Evolutionary conservation across 176 grass and related monocot species (phyloP).

Genomic region (Paspalum vaginatum): DNA sequence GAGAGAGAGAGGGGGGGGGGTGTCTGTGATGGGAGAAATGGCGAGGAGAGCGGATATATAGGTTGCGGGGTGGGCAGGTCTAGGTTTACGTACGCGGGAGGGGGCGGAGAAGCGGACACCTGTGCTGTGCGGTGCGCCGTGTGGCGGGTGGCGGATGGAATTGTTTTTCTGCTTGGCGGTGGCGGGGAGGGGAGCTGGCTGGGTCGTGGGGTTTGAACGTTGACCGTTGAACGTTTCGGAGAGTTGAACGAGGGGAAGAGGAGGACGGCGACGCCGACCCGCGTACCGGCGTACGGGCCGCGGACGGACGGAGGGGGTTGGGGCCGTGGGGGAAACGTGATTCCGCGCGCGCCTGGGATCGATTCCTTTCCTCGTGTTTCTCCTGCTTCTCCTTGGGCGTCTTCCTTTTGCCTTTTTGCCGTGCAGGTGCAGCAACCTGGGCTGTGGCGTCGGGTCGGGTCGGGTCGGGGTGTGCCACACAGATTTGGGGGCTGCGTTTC

Average conservation of each 20-base stretch:
- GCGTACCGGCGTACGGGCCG: conserved; percentile 6
- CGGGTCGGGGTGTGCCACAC: too few species aligned
- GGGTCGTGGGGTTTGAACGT: conserved; percentile 55
- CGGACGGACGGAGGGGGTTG: not conserved
- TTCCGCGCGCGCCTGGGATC: not conserved
- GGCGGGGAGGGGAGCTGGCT: not conserved
- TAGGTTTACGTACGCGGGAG: conserved; percentile 11
- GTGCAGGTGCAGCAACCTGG: too few species aligned
- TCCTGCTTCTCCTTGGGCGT: not conserved
- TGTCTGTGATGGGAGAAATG: not conserved
- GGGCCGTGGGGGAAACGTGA: not conserved
- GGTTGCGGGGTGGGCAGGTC: conserved; percentile 34
- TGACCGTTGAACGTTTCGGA: conserved; percentile 63
- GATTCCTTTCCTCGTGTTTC: not conserved
- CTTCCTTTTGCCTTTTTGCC: too few species aligned
- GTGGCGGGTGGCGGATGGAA: conserved; percentile 12
- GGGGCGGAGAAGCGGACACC: not conserved
- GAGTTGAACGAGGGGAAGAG: conserved; percentile 30
- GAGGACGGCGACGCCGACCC: not conserved
- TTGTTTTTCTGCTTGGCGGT: not conserved
- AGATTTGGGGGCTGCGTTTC: not conserved
- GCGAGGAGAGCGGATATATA: conserved; percentile 38
- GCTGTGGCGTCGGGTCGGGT: too few species aligned
- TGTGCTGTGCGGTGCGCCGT: not conserved
- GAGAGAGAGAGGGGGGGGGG: not conserved